Conservation (phyloP, 2,329 filamentous ascomycete genomes). For the Didymella pinodella region DNA sequence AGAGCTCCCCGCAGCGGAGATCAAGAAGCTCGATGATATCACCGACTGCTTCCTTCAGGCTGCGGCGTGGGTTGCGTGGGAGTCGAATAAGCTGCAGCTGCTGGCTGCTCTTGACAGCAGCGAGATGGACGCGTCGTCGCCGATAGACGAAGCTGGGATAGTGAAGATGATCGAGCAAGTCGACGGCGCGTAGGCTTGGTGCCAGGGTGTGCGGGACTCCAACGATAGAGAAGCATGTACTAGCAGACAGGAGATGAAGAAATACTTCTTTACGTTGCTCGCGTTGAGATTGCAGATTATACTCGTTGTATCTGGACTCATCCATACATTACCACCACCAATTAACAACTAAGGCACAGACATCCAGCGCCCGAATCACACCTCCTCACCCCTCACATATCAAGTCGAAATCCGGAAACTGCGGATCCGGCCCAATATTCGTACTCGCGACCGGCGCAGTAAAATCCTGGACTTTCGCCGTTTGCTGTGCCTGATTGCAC, state of each 20-base stretch:
- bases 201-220: not conserved
- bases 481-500: constrained; percentile 40
- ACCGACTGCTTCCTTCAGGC: constrained; percentile 82
- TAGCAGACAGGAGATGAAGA: not conserved
- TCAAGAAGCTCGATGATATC: constrained; percentile 77
- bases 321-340: not conserved
- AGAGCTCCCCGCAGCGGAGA: constrained; percentile 14
- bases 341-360: not conserved
- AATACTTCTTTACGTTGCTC: not conserved
- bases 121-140: too few species aligned
- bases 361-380: not conserved
- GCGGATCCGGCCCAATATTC: constrained; percentile 50
- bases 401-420: constrained; percentile 51
- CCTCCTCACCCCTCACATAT: constrained; percentile 40
- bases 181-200: not conserved
- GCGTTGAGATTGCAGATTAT: not conserved
- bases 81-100: constrained; percentile 60
- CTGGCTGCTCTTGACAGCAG: not conserved
- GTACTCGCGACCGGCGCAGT: constrained; percentile 32
- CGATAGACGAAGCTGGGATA: constrained; percentile 1
- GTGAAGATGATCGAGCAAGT: constrained; percentile 2
- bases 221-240: not conserved
- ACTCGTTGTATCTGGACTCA: not conserved
- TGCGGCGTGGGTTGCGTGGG: constrained; percentile 79
- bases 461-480: constrained; percentile 41